Conservation (phyloP, 2,329 filamentous ascomycete genomes). For the Neonectria hederae region DNA sequence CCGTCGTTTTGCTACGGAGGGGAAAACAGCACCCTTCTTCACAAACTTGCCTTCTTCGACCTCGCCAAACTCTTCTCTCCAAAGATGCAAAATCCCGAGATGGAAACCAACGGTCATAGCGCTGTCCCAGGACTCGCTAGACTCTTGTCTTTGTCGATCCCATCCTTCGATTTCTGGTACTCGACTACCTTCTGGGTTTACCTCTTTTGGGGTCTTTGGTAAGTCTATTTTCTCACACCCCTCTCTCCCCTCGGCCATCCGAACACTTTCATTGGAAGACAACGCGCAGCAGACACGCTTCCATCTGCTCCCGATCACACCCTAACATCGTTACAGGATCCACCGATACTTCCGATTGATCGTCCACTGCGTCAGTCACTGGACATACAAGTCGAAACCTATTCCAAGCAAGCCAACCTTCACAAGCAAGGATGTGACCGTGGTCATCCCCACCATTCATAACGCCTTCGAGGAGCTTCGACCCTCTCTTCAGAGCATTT, state of each 20-base stretch:
- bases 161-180: constrained; percentile 49
- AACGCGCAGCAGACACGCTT: background rate
- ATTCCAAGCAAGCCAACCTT: constrained; percentile 84
- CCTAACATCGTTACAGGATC: constrained; percentile 63
- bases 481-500: constrained; percentile 80
- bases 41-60: constrained; percentile 24
- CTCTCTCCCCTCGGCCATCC: background rate
- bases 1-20: constrained; percentile 20
- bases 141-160: constrained; percentile 30
- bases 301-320: constrained; percentile 1
- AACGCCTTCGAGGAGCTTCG: constrained; percentile 85
- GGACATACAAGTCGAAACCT: constrained; percentile 85
- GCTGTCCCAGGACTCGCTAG: constrained; percentile 29
- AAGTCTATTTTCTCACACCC: constrained; percentile 40
- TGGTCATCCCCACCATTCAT: constrained; percentile 93
- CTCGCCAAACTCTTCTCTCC: constrained; percentile 19
- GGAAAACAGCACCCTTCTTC: constrained; percentile 36
- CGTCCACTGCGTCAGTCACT: constrained; percentile 86
- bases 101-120: constrained; percentile 25
- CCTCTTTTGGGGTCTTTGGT: constrained; percentile 58
- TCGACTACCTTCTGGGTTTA: constrained; percentile 60
- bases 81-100: constrained; percentile 37
- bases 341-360: constrained; percentile 89
- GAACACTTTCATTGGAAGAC: background rate
- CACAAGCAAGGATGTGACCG: constrained; percentile 85